Evolutionary conservation across 2,329 filamentous ascomycete genomes (phyloP).

Genomic region (Paracorniculantispora psalliotae): DNA sequence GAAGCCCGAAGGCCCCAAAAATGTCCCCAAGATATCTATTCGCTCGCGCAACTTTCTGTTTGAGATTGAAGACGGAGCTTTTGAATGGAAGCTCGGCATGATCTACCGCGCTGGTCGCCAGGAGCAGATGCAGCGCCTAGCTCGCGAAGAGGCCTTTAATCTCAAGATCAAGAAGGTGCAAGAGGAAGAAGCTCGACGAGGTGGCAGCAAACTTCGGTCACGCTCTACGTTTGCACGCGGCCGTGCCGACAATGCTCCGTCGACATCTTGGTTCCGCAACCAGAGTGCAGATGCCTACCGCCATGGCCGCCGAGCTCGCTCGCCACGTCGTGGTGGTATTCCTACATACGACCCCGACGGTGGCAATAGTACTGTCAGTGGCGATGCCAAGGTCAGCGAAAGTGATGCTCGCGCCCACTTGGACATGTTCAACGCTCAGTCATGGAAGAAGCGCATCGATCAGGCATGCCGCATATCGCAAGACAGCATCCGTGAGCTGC

Average conservation of each 20-base stretch:
- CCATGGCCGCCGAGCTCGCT: slow-evolving; percentile 24
- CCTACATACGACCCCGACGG: slow-evolving; percentile 78
- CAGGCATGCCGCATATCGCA: slow-evolving; percentile 64
- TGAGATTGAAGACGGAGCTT: slow-evolving; percentile 90
- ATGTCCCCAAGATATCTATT: slow-evolving; percentile 79
- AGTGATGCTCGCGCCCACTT: slow-evolving; percentile 72
- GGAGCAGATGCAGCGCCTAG: slow-evolving; percentile 85
- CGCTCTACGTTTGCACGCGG: slow-evolving; percentile 45
- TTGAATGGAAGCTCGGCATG: slow-evolving; percentile 93
- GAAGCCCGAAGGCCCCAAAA: slow-evolving; percentile 77
- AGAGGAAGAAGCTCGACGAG: slow-evolving; percentile 59
- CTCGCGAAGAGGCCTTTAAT: slow-evolving; percentile 83
- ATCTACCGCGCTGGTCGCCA: slow-evolving; percentile 87
- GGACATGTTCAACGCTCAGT: slow-evolving; percentile 75
- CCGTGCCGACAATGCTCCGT: slow-evolving; percentile 25
- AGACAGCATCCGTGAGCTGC: slow-evolving; percentile 71
- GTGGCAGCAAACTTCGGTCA: slow-evolving; percentile 48
- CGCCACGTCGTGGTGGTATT: slow-evolving; percentile 35
- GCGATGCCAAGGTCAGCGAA: slow-evolving; percentile 65
- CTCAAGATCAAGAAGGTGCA: slow-evolving; percentile 82
- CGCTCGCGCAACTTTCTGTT: slow-evolving; percentile 79
- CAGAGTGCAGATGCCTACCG: slow-evolving; percentile 48
- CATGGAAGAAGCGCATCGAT: slow-evolving; percentile 90
- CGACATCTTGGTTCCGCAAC: slow-evolving; percentile 41
- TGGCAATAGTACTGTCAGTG: slow-evolving; percentile 59